phyloP scores from a whole-genome alignment of 2,329 filamentous ascomycete genomes.

The Pseudocercospora vitis region DNA sequence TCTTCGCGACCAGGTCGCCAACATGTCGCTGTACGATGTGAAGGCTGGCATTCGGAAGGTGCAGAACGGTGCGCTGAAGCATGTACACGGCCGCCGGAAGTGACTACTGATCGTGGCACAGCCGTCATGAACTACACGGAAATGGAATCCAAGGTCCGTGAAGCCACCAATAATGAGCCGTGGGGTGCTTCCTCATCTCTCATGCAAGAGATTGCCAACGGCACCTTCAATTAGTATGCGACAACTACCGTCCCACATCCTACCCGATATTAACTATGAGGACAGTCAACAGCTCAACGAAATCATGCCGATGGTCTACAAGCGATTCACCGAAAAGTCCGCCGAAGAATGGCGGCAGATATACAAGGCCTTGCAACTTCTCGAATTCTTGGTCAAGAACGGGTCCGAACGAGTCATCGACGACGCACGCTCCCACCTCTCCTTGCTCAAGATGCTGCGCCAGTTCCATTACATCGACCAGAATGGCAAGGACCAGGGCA shows the following conservation, averaged over 20 bases:
- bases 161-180: conserved; percentile 98
- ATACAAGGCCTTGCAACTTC: conserved; percentile 91
- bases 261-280: conserved; percentile 7
- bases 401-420: conserved; percentile 97
- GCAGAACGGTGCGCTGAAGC: conserved; percentile 75
- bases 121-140: conserved; percentile 98
- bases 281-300: conserved; percentile 90
- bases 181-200: conserved; percentile 82
- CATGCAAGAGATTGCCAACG: conserved; percentile 98
- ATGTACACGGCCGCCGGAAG: background rate
- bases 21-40: conserved; percentile 90
- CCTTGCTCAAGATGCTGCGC: conserved; percentile 93
- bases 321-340: conserved; percentile 95
- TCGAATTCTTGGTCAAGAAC: conserved; percentile 97
- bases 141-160: conserved; percentile 82
- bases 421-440: conserved; percentile 91
- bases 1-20: conserved; percentile 82
- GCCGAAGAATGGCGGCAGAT: conserved; percentile 99
- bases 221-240: conserved; percentile 93
- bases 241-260: background rate
- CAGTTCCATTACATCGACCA: conserved; percentile 96
- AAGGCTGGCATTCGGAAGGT: conserved; percentile 94
- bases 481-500: conserved; percentile 96
- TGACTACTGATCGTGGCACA: conserved; percentile 41
- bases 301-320: conserved; percentile 99